Evolutionary conservation across 768 basidiomycete species (phyloP), one percentile per base, ranked within the genome.

Genomic region (Amanita pallidorosea): DNA sequence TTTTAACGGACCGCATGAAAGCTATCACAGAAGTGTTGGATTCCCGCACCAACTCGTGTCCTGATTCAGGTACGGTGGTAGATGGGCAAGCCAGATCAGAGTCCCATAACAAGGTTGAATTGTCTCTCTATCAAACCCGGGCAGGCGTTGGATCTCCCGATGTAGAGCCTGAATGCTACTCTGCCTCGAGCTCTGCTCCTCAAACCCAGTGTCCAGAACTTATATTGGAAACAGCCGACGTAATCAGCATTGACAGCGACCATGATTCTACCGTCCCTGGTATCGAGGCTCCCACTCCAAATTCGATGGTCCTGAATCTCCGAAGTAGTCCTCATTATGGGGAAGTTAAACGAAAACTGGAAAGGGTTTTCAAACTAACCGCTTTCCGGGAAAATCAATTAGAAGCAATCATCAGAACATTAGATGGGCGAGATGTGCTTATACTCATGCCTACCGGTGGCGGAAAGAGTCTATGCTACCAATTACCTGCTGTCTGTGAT

Each of bases 401-500:
- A 36, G 83, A 88, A 59, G 91, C 88, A 2, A 87, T 98, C 55
- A 76, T 79, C 40, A 85, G 85, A 13, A 81, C 87, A 0, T 68
- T 99, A 64, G 71, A 74, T 2, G 91, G 86, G 7, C 77, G 73
- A 49, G 95, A 98, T 60, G 89, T 91, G 15, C 92, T 98, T 56
- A 89, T 97, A 15, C 75, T 98, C 7, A 94, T 97, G 81, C 96
- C 96, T 1, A 99, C 96, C 1, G 93, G 92, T 33, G 92, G 92
- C 4, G 91, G 91, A 1, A 93, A 94, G 67, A 88, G 85, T 58
- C 70, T 93, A 35, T 91, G 86, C 57, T 92, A 83, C 64, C 83
- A 97, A 63, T 81, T 98, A 1, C 96, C 96, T 0, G 94, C 92
- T 2, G 74, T 96, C 31, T 88, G 92, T 59, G 66, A 67, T 34